Percentiles rank a stretch among this genome's conserved stretches.
These are phyloP conservation scores for Lasiodiplodia theobromae DNA, from an alignment of 2,329 filamentous ascomycete genomes.

Conservation along the genomic window DNA sequence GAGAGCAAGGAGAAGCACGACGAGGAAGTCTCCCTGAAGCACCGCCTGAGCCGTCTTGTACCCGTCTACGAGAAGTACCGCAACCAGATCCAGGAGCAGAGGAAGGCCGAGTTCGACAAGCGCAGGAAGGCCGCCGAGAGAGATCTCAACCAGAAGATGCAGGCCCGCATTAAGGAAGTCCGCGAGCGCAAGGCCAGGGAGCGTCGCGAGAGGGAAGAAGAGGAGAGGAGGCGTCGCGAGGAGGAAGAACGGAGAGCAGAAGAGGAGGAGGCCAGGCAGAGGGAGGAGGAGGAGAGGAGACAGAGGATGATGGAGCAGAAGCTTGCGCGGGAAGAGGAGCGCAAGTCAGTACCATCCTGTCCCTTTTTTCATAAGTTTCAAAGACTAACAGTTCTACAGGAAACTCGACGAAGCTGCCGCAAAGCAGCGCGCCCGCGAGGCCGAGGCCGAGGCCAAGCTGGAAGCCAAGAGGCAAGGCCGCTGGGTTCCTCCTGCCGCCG, in stretches of 20 bases:
- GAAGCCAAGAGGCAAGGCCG: conserved; percentile 65
- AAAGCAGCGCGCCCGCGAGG: conserved; percentile 80
- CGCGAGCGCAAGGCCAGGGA: conserved; percentile 83
- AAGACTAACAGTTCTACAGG: conserved; percentile 53
- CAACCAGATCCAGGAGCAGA: conserved; percentile 80
- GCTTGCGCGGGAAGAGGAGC: conserved; percentile 64
- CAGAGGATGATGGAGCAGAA: conserved; percentile 76
- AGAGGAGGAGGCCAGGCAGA: conserved; percentile 86
- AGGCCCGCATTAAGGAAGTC: conserved; percentile 84
- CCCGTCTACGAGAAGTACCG: conserved; percentile 86
- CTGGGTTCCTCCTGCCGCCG: conserved; percentile 32
- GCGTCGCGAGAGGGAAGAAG: conserved; percentile 83
- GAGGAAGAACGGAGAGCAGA: conserved; percentile 81
- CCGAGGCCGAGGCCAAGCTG: conserved; percentile 78
- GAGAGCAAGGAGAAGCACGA: conserved; percentile 89
- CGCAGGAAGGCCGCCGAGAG: conserved; percentile 89
- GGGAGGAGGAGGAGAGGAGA: conserved; percentile 80
- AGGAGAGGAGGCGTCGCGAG: conserved; percentile 78
- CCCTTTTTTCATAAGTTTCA: not conserved
- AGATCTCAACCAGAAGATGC: conserved; percentile 92
- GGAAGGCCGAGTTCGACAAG: conserved; percentile 95
- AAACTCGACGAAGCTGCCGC: conserved; percentile 68
- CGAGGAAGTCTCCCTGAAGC: conserved; percentile 90
- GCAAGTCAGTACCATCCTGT: conserved; percentile 56
- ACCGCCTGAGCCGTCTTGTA: conserved; percentile 85